A percentile compares a stretch with the other conserved stretches of the same genome.
Conservation (phyloP, 345 rosid genomes). For the Arabidopsis thaliana region TAIR10.1 NC_003076.8:21741001-21741500, state of each 20-base stretch:
- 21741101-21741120: not conserved
- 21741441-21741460: constrained; percentile 37
- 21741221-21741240: constrained; percentile 78
- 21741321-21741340: constrained; percentile 76
- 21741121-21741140: not conserved
- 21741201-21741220: constrained; percentile 68
- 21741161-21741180: not conserved
- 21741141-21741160: not conserved
- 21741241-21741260: constrained; percentile 79
- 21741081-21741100: not conserved
- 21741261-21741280: constrained; percentile 93
- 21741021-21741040: no score
- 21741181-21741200: constrained; percentile 10
- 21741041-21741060: not conserved
- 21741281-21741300: constrained; percentile 88
- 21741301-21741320: constrained; percentile 80
- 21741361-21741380: constrained; percentile 86
- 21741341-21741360: constrained; percentile 94
- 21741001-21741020: not conserved
- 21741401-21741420: not conserved
- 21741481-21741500: constrained; percentile 56
- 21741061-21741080: not conserved
- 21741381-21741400: constrained; percentile 45
- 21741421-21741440: not conserved
- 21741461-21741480: constrained; percentile 69